These are phyloP conservation scores for Boletus sp. DNA, from an alignment of 768 basidiomycete genomes.

Conservation along the genomic window DNA sequence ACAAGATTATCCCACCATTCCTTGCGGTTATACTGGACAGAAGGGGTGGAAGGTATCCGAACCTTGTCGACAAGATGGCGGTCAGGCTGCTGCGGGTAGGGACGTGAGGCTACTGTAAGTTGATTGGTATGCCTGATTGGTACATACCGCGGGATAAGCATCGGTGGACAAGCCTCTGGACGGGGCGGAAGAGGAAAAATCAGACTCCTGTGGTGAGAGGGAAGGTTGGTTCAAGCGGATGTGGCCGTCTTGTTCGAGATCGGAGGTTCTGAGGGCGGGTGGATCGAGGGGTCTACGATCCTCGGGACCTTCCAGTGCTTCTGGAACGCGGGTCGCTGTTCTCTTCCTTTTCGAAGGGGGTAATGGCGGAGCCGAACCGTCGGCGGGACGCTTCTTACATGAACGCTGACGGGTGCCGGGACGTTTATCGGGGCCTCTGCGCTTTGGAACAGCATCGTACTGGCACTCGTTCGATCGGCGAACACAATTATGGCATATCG, in stretches of 20 bases:
- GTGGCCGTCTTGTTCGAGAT: slow-evolving; percentile 24
- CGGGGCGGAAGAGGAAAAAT: slow-evolving; percentile 27
- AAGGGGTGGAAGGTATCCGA: slow-evolving; percentile 28
- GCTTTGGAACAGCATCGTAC: slow-evolving; percentile 78
- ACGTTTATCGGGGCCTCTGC: slow-evolving; percentile 82
- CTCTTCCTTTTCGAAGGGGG: slow-evolving; percentile 56
- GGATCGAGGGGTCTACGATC: slow-evolving; percentile 29
- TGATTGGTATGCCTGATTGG: neutral
- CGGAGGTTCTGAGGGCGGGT: slow-evolving; percentile 23
- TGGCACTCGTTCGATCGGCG: slow-evolving; percentile 74
- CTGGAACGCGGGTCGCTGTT: slow-evolving; percentile 31
- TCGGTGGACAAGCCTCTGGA: slow-evolving; percentile 29
- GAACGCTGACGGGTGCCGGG: slow-evolving; percentile 81
- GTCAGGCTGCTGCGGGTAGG: slow-evolving; percentile 24
- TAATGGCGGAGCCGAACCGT: slow-evolving; percentile 48
- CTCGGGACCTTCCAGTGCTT: slow-evolving; percentile 29
- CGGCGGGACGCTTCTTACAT: slow-evolving; percentile 73
- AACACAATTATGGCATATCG: slow-evolving; percentile 77
- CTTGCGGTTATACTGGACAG: slow-evolving; percentile 33
- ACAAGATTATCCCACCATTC: slow-evolving; percentile 51
- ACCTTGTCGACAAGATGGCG: slow-evolving; percentile 26
- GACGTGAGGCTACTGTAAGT: slow-evolving; percentile 1
- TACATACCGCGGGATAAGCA: slow-evolving; percentile 25
- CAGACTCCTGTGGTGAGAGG: slow-evolving; percentile 31
- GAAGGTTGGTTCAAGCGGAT: slow-evolving; percentile 29